Evolutionary conservation across 331 rosid species (phyloP).

Genomic region (Cydonia oblonga): DNA sequence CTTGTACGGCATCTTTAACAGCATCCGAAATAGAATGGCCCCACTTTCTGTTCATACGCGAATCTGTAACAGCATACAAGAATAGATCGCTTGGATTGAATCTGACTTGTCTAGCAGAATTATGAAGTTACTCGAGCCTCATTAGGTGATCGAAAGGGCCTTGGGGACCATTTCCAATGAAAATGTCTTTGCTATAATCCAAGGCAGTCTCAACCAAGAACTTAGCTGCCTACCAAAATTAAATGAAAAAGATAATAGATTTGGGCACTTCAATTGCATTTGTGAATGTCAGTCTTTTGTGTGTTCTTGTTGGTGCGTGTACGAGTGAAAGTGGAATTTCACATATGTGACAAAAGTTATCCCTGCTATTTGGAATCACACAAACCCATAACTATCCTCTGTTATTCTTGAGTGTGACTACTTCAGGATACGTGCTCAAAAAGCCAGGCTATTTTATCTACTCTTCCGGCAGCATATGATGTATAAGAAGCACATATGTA

Average conservation of each 20-base stretch:
- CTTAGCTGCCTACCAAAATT: conserved; percentile 59
- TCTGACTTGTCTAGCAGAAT: conserved; percentile 29
- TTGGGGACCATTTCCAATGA: conserved; percentile 77
- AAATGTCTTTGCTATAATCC: conserved; percentile 63
- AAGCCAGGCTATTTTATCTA: background rate
- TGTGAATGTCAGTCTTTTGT: background rate
- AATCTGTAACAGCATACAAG: conserved; percentile 85
- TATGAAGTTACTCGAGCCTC: conserved; percentile 42
- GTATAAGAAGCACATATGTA: background rate
- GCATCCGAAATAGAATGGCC: conserved; percentile 71
- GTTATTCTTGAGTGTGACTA: background rate
- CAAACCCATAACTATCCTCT: background rate
- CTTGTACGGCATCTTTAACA: conserved; percentile 76
- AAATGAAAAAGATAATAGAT: background rate
- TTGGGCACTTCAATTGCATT: background rate
- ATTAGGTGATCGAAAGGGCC: conserved; percentile 83
- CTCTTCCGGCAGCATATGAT: background rate
- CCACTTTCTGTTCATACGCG: conserved; percentile 77
- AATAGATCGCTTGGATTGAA: conserved; percentile 57
- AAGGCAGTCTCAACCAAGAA: conserved; percentile 50
- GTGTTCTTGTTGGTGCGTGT: background rate
- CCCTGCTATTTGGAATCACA: background rate
- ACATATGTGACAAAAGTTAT: background rate
- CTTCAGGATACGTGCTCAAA: background rate
- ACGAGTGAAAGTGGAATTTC: background rate